Percentiles rank a stretch among this genome's conserved stretches.
Evolutionary conservation across 1,139 yeast genomes (phyloP).

Genomic region (Nakaseomyces kungkrabaensis): DNA sequence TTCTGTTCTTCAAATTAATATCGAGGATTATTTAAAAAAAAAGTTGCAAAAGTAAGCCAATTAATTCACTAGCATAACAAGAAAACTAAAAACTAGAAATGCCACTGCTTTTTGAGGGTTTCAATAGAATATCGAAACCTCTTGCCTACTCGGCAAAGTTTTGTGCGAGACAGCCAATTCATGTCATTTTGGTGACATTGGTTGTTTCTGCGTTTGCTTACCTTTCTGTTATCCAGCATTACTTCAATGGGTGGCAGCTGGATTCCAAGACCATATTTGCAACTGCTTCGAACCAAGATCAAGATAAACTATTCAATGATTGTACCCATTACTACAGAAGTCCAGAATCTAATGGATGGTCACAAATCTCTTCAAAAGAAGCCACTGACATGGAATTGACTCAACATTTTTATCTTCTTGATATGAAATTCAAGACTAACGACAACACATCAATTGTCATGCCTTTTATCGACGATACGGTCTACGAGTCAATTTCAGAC

Average conservation of each 20-base stretch:
- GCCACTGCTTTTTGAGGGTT: slow-evolving; percentile 23
- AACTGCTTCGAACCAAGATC: slow-evolving; percentile 12
- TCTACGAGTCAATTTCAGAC: slow-evolving; percentile 16
- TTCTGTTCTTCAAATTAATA: not conserved
- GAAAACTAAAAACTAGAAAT: slow-evolving; percentile 6
- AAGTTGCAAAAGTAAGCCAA: too few species aligned
- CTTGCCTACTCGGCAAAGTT: slow-evolving; percentile 45
- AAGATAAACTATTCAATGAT: slow-evolving; percentile 17
- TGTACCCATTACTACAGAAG: slow-evolving; percentile 23
- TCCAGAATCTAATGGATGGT: slow-evolving; percentile 17
- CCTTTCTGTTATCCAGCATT: slow-evolving; percentile 71
- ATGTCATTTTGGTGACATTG: slow-evolving; percentile 65
- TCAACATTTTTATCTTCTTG: slow-evolving; percentile 23
- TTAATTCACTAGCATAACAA: too few species aligned
- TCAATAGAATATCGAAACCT: slow-evolving; percentile 23
- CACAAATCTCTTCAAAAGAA: slow-evolving; percentile 13
- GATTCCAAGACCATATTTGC: slow-evolving; percentile 15
- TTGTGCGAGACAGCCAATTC: slow-evolving; percentile 83
- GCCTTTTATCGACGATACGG: slow-evolving; percentile 18
- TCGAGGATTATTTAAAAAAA: not conserved
- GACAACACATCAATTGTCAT: slow-evolving; percentile 10
- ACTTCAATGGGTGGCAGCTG: slow-evolving; percentile 35
- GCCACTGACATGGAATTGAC: slow-evolving; percentile 11
- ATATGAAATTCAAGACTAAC: slow-evolving; percentile 18
- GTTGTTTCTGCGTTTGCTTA: slow-evolving; percentile 75